Evolutionary conservation across 257 asterid genomes (phyloP), one percentile per base, ranked within the genome.

Genomic region (Scutellaria baicalensis): DNA sequence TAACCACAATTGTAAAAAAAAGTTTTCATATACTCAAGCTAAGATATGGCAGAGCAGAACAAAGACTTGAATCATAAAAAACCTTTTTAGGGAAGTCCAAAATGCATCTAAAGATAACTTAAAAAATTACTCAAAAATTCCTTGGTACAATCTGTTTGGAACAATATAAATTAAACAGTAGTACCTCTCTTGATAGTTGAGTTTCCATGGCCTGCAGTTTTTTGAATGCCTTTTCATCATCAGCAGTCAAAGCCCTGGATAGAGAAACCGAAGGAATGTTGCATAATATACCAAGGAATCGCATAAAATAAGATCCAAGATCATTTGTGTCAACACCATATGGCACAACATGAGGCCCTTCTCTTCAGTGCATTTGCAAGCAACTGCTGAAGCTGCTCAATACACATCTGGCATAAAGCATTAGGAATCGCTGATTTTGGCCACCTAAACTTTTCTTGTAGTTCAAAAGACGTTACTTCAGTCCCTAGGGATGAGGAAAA

Each of bases 241-340:
- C 99, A 50, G 51, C 65, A 40, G 66, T 71, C 88, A 91, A 76
- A 61, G 85, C 51, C 83, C 93, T 85, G 57, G 89, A 91, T 43
- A 94, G 81, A 58, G 99, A 86, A 69, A 94, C 98, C 27, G 99
- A 91, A 78, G 99, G 99, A 74, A 94, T 94, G 80, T 78, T 91
- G 82, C 82, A 74, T 68, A 91, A 70, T 66, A 90, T 91, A 66
- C 77, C 74, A 64, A 89, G 83, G 76, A 91, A 86, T 67, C 84
- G 86, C 92, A 85, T 89, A 80, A 91, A 91, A 72, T 86, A 91
- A 49, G 93, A 81, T 55, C 97, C 96, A 77, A 91, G 92, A 86
- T 94, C 98, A 74, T 82, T 88, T 59, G 84, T 79, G 63, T 94
- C 98, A 39, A 69, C 77, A 55, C 87, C 89, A 75, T 79, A 77